These are phyloP conservation scores for Geranomyces variabilis DNA, from an alignment of 192 early-diverging fungal genomes.

Conservation along the genomic window DNA sequence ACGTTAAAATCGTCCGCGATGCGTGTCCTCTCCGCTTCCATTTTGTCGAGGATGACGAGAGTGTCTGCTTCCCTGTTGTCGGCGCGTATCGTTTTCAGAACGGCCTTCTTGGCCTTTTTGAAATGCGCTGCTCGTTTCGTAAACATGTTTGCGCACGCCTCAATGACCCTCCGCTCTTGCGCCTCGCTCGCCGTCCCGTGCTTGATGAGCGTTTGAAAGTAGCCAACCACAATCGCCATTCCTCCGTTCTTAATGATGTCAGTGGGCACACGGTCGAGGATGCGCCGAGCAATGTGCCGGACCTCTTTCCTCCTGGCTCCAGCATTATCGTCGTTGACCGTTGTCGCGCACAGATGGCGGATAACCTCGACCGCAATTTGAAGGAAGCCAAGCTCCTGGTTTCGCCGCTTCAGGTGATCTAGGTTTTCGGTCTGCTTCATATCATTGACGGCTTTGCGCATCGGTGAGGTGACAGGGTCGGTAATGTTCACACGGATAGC, in stretches of 20 bases:
- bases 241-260: background rate
- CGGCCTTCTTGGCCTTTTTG: slow-evolving; percentile 17
- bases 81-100: background rate
- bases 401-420: background rate
- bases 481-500: slow-evolving; percentile 28
- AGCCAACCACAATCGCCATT: background rate
- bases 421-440: slow-evolving; percentile 6
- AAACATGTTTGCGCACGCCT: slow-evolving; percentile 20
- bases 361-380: slow-evolving; percentile 22
- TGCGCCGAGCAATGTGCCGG: background rate
- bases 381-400: slow-evolving; percentile 23
- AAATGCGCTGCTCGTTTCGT: slow-evolving; percentile 13
- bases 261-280: background rate
- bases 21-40: background rate
- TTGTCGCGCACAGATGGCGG: slow-evolving; percentile 4
- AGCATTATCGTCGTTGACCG: background rate
- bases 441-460: slow-evolving; percentile 17
- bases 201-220: background rate
- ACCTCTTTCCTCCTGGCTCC: background rate
- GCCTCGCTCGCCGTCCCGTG: slow-evolving; percentile 1
- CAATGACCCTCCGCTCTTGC: slow-evolving; percentile 8
- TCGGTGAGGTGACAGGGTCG: slow-evolving; percentile 27
- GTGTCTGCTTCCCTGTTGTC: slow-evolving; percentile 1
- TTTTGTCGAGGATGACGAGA: background rate
- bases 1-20: background rate